Evolutionary conservation across 139 green algal genomes (phyloP).

Genomic region (Chlamydomonas sp.): DNA sequence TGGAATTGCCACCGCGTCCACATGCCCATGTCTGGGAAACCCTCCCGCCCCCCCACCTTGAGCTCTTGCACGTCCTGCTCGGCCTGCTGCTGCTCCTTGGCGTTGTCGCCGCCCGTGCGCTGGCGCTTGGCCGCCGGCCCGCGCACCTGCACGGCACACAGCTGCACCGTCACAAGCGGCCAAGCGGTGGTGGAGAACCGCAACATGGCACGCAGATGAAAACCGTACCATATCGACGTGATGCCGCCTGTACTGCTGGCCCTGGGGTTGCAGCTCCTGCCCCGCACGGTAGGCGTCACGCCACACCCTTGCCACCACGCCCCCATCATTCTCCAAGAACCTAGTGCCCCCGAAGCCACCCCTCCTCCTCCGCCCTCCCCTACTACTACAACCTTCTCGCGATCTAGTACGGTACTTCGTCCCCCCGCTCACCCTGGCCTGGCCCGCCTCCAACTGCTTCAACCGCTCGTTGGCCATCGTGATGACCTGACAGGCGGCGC

Average conservation of each 20-base stretch:
- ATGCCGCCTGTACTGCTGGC: too few relatives aligned
- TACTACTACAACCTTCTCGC: neutral
- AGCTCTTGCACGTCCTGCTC: neutral
- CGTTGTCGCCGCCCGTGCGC: neutral
- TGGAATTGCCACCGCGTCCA: neutral
- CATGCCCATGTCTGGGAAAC: neutral
- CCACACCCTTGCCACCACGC: too few relatives aligned
- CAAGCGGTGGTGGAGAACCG: too few relatives aligned
- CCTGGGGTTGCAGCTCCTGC: too few relatives aligned
- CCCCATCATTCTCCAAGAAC: too few relatives aligned
- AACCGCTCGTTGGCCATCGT: slow-evolving; percentile 23
- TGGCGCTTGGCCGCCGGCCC: slow-evolving; percentile 17
- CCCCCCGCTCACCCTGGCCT: neutral
- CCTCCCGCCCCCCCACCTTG: neutral
- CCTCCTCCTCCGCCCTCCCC: neutral
- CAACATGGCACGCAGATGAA: neutral
- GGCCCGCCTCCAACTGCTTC: slow-evolving; percentile 29
- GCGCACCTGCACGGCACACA: neutral
- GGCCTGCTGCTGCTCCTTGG: neutral
- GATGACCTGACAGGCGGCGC: neutral
- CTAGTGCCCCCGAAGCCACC: neutral
- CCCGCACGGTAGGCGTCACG: too few relatives aligned
- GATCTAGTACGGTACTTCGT: neutral
- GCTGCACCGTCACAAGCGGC: too few relatives aligned
- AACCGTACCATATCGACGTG: neutral